Conservation (phyloP, 164 flowering plant species). For the Platanus orientalis region DNA sequence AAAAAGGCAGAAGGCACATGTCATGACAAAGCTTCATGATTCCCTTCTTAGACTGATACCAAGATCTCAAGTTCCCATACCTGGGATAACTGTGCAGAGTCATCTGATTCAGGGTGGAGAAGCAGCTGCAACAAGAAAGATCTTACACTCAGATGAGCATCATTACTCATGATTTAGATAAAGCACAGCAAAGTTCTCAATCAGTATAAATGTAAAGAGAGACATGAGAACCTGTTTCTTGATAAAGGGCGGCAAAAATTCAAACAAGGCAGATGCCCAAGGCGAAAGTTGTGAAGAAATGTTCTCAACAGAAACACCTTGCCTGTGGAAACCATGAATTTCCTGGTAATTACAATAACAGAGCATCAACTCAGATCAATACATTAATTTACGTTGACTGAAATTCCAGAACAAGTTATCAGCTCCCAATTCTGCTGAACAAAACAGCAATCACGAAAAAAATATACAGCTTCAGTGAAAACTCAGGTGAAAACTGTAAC, state of each 20-base stretch:
- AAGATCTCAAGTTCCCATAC: conserved; percentile 27
- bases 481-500: no score
- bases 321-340: conserved; percentile 73
- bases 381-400: neutral
- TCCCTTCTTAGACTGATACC: neutral
- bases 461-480: neutral
- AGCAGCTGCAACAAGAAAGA: conserved; percentile 36
- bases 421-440: neutral
- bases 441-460: no score
- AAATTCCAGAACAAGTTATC: neutral
- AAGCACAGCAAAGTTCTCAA: neutral
- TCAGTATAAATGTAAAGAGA: conserved; percentile 5
- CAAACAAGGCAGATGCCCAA: conserved; percentile 97
- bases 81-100: conserved; percentile 98
- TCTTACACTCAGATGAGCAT: conserved; percentile 6
- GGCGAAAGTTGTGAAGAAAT: conserved; percentile 92
- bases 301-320: conserved; percentile 70
- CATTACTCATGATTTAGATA: neutral
- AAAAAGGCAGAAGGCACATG: conserved; percentile 8
- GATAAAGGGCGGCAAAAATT: conserved; percentile 87
- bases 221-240: conserved; percentile 80
- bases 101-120: conserved; percentile 83
- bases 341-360: conserved; percentile 42
- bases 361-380: no score
- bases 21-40: neutral